Evolutionary conservation across 2,329 filamentous ascomycete species (phyloP).

Genomic region (Verticillium zaregamsianum): DNA sequence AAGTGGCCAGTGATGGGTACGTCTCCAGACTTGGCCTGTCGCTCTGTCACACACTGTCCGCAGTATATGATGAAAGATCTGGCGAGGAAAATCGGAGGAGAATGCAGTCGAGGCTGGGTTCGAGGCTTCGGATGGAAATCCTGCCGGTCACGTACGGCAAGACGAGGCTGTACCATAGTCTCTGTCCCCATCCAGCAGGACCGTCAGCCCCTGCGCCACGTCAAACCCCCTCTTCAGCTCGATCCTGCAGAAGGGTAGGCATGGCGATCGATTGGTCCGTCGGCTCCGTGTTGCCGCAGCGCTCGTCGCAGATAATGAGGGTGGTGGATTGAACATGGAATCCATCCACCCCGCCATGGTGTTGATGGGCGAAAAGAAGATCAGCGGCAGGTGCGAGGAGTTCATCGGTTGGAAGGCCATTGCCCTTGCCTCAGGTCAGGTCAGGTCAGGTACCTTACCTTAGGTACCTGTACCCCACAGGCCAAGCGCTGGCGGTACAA

Average conservation of each 20-base stretch:
- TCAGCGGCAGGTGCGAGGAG: no score
- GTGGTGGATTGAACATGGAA: no score
- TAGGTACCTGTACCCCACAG: no score
- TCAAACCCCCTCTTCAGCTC: neutral
- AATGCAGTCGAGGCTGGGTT: neutral
- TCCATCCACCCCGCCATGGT: no score
- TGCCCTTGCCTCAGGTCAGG: no score
- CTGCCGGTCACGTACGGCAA: neutral
- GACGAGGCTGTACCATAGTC: neutral
- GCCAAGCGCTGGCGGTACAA: no score
- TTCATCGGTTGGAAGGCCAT: no score
- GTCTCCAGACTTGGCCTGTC: neutral
- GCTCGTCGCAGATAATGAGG: neutral
- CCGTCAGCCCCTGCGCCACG: neutral
- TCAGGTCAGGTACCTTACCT: no score
- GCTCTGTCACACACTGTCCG: no score
- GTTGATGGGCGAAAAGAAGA: no score
- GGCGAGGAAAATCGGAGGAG: no score
- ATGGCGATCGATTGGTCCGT: neutral
- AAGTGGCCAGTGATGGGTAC: neutral
- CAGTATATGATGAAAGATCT: no score
- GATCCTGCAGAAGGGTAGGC: neutral
- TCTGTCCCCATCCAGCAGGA: neutral
- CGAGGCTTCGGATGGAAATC: neutral
- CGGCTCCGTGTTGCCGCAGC: neutral